Conservation (phyloP, 1,284 basidiomycete genomes). For the Ganoderma sinense region DNA sequence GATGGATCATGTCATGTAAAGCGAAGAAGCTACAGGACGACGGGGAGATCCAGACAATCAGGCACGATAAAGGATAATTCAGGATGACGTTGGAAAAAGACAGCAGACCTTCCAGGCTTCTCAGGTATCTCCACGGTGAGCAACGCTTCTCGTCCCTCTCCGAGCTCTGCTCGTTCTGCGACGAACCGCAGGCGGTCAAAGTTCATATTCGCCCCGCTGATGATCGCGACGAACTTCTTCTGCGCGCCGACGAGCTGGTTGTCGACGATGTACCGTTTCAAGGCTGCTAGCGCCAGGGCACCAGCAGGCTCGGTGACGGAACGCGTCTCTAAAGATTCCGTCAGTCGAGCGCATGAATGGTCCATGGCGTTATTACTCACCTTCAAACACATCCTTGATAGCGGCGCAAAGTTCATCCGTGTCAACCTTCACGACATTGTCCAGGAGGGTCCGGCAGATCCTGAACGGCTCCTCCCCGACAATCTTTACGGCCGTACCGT, state of each 20-base stretch:
- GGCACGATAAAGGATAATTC: neutral
- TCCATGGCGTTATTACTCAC: slow-evolving; percentile 50
- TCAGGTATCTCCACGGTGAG: slow-evolving; percentile 96
- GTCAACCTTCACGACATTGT: slow-evolving; percentile 86
- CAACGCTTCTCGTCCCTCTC: slow-evolving; percentile 94
- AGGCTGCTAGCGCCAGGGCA: slow-evolving; percentile 91
- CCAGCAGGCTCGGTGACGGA: slow-evolving; percentile 97
- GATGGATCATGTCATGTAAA: slow-evolving; percentile 89
- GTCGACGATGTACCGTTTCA: slow-evolving; percentile 88
- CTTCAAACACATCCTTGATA: slow-evolving; percentile 99
- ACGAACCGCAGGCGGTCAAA: slow-evolving; percentile 97
- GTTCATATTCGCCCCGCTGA: slow-evolving; percentile 99
- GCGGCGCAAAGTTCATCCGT: slow-evolving; percentile 99
- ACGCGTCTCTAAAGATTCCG: slow-evolving; percentile 75
- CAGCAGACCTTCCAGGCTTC: slow-evolving; percentile 80
- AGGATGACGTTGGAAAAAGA: slow-evolving; percentile 1
- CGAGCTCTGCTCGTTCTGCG: slow-evolving; percentile 96
- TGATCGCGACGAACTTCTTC: slow-evolving; percentile 90
- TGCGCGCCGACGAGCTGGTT: slow-evolving; percentile 85
- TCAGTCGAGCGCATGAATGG: slow-evolving; percentile 1
- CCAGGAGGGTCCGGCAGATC: slow-evolving; percentile 87
- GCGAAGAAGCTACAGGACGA: slow-evolving; percentile 78
- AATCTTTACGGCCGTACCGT: slow-evolving; percentile 98
- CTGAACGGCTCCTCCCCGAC: slow-evolving; percentile 97
- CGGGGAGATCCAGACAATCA: slow-evolving; percentile 15